Evolutionary conservation across 2,329 filamentous ascomycete genomes (phyloP), one percentile per base, ranked within the genome.

Genomic region (Calycina marina): DNA sequence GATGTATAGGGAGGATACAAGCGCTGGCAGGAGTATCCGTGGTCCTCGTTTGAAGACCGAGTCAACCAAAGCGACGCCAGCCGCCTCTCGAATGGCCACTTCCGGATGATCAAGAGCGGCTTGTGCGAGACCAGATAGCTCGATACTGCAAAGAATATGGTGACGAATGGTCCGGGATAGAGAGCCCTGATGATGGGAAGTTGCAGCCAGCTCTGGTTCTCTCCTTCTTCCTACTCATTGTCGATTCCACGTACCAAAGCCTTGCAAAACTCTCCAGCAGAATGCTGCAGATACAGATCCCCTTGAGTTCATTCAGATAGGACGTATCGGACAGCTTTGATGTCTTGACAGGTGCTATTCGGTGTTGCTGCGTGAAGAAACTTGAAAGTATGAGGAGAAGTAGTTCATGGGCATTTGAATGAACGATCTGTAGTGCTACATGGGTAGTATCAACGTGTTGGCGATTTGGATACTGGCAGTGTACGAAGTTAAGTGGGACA

Each of bases 91-190:
- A 52, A 49, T 35, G 20, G n/a, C n/a, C 20, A n/a, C 8, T 22
- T 22, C 20, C 20, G 8, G 20, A 22, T 22, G 8, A 50, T 45
- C 18, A 50, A 46, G n/a, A 64, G 42, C 1, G 60, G 55, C 36
- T 58, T 57, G 39, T 55, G 52, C 3, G 56, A 56, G 16, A 65
- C 51, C 1, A 55, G 60, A 39, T 62, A 63, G 13, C 62, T 61
- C 1, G 60, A 63, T 14, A 65, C 59, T 37, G 64, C 54, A 45
- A 64, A 65, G 47, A 65, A 65, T 26, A 64, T 52, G 39, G 59
- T 54, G 2, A 65, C 61, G 52, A 57, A 57, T 10, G 59, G 52
- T 10, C 61, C 61, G 11, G 56, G 56, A 40, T 54, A 61, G 6
- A 62, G 31, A 14, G 61, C 43, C n/a, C 59, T 55, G 2, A 61